Conservation (phyloP, 768 basidiomycete genomes). For the Termitomyces sp. region DNA sequence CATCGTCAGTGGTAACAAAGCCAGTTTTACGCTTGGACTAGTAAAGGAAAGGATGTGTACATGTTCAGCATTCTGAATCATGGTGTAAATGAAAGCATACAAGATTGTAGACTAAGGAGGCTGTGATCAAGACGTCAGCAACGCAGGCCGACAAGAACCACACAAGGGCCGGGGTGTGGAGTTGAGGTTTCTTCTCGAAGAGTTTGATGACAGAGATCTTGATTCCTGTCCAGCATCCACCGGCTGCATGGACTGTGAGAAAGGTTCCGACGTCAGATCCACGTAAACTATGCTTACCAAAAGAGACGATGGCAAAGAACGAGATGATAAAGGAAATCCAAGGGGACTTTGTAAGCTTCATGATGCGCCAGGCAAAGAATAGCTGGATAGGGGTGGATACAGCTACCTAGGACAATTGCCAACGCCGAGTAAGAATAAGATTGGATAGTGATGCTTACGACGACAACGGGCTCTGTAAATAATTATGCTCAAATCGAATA, state of each 20-base stretch:
- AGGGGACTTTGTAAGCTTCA: slow-evolving; percentile 13
- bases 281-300: neutral
- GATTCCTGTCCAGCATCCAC: slow-evolving; percentile 29
- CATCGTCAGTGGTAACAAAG: slow-evolving; percentile 31
- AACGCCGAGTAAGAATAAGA: neutral
- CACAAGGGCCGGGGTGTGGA: slow-evolving; percentile 29
- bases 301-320: slow-evolving; percentile 4
- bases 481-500: neutral
- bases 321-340: slow-evolving; percentile 17
- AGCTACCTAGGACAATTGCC: slow-evolving; percentile 11
- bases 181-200: slow-evolving; percentile 26
- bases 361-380: slow-evolving; percentile 22
- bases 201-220: slow-evolving; percentile 23
- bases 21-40: slow-evolving; percentile 37
- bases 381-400: slow-evolving; percentile 23
- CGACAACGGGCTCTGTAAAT: slow-evolving; percentile 15
- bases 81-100: slow-evolving; percentile 20
- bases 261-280: neutral
- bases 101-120: slow-evolving; percentile 37
- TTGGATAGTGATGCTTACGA: neutral
- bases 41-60: neutral
- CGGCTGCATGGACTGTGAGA: neutral
- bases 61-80: neutral
- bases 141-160: slow-evolving; percentile 46
- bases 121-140: slow-evolving; percentile 47